phyloP scores from a whole-genome alignment of 108 stramenopile genomes.

The Thalassiosira profunda region DNA sequence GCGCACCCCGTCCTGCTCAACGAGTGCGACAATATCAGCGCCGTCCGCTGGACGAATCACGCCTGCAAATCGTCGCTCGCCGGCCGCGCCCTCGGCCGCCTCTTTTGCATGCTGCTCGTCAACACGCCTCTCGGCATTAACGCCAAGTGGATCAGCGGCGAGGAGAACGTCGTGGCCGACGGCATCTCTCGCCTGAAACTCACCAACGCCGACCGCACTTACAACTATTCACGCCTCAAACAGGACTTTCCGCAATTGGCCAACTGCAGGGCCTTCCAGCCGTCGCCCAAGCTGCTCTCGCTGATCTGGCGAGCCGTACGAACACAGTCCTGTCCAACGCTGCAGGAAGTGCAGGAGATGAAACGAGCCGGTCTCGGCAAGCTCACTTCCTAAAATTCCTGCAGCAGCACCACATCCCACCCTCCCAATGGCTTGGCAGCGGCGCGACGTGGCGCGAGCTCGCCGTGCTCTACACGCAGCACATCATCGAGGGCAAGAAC shows the following conservation, averaged over 20 bases:
- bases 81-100: conserved; percentile 12
- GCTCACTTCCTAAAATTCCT: neutral
- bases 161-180: conserved; percentile 26
- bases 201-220: neutral
- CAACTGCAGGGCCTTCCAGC: conserved; percentile 2
- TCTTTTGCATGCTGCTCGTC: conserved; percentile 15
- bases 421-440: no score
- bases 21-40: conserved; percentile 2
- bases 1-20: neutral
- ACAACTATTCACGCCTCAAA: conserved; percentile 9
- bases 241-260: conserved; percentile 17
- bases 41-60: conserved; percentile 4
- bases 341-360: neutral
- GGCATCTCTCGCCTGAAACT: conserved; percentile 25
- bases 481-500: neutral
- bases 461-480: no score
- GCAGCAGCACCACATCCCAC: no score
- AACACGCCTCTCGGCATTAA: conserved; percentile 11
- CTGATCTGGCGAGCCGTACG: conserved; percentile 5
- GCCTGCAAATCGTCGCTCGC: neutral
- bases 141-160: conserved; percentile 1
- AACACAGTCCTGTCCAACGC: neutral
- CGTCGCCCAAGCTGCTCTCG: neutral
- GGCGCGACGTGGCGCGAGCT: no score
- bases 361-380: neutral